These are phyloP conservation scores for Gonapodya sp. DNA, from an alignment of 192 early-diverging fungal species.

Conservation along the genomic window DNA sequence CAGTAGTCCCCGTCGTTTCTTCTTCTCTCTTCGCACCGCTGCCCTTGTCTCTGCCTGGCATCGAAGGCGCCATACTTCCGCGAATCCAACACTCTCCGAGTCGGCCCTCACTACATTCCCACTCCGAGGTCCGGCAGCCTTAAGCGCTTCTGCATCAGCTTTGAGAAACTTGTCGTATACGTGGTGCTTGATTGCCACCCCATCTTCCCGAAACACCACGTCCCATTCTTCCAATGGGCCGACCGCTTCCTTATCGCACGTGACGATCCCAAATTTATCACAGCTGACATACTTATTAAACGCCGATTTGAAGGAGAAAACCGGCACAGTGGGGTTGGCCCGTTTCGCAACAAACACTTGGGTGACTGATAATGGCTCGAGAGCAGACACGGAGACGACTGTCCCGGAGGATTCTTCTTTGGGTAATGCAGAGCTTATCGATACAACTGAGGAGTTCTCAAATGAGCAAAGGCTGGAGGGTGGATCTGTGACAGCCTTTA, in stretches of 20 bases:
- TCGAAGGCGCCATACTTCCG: slow-evolving; percentile 58
- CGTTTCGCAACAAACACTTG: slow-evolving; percentile 61
- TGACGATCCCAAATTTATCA: slow-evolving; percentile 74
- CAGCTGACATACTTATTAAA: slow-evolving; percentile 57
- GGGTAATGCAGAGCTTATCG: slow-evolving; percentile 16
- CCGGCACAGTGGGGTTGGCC: slow-evolving; percentile 24
- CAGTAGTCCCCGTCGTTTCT: slow-evolving; percentile 20
- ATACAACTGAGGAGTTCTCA: slow-evolving; percentile 20
- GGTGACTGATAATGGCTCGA: slow-evolving; percentile 41
- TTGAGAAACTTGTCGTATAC: slow-evolving; percentile 55
- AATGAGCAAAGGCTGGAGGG: slow-evolving; percentile 34
- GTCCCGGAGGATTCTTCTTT: not conserved
- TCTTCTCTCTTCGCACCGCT: slow-evolving; percentile 35
- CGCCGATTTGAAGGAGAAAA: slow-evolving; percentile 41
- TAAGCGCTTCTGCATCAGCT: slow-evolving; percentile 45
- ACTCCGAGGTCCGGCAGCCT: slow-evolving; percentile 18
- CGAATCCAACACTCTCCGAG: slow-evolving; percentile 58
- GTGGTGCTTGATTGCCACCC: slow-evolving; percentile 50
- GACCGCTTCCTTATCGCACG: slow-evolving; percentile 60
- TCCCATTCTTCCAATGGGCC: slow-evolving; percentile 74
- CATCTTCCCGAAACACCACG: slow-evolving; percentile 54
- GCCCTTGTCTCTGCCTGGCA: slow-evolving; percentile 61
- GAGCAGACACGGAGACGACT: slow-evolving; percentile 8
- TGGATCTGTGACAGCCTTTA: slow-evolving; percentile 42
- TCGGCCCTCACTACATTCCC: slow-evolving; percentile 55